phyloP scores from a whole-genome alignment of 176 grass and related monocot genomes.

The Phoenix roebelenii region DNA sequence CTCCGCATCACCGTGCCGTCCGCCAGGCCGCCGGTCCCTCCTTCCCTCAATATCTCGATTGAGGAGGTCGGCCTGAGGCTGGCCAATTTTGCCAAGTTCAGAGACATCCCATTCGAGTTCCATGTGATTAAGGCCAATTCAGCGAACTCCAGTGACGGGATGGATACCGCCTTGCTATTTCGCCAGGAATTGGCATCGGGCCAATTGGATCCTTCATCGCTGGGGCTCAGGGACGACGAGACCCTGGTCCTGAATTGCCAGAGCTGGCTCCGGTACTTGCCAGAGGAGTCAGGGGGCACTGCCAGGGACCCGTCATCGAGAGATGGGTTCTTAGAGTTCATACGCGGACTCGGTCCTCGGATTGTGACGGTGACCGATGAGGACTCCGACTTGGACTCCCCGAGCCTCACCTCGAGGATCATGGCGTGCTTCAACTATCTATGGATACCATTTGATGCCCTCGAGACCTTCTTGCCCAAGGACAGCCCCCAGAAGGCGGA shows the following conservation, averaged over 20 bases:
- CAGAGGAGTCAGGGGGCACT: background rate
- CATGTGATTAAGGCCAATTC: constrained; percentile 6
- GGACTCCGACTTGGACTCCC: constrained; percentile 17
- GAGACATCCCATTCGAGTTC: constrained; percentile 16
- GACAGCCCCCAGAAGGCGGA: constrained; percentile 14
- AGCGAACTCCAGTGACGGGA: too few relatives aligned
- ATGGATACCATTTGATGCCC: constrained; percentile 22
- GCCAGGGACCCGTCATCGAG: background rate
- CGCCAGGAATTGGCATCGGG: constrained; percentile 3
- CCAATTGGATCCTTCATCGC: constrained; percentile 1
- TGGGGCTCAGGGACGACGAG: constrained; percentile 8
- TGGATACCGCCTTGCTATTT: background rate
- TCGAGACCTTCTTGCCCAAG: constrained; percentile 25
- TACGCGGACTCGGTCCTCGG: constrained; percentile 5
- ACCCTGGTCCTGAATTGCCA: constrained; percentile 20
- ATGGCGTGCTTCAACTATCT: constrained; percentile 24
- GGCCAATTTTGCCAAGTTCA: constrained; percentile 19
- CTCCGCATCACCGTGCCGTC: constrained; percentile 19
- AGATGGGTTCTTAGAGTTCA: constrained; percentile 18
- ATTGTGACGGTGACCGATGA: constrained; percentile 16
- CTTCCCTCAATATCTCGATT: constrained; percentile 1
- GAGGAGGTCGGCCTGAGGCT: constrained; percentile 16
- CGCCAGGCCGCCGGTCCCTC: constrained; percentile 10
- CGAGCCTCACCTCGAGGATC: constrained; percentile 18
- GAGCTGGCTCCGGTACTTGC: constrained; percentile 23